Conservation (phyloP, 345 rosid species). For the Carallia pectinifolia region DNA sequence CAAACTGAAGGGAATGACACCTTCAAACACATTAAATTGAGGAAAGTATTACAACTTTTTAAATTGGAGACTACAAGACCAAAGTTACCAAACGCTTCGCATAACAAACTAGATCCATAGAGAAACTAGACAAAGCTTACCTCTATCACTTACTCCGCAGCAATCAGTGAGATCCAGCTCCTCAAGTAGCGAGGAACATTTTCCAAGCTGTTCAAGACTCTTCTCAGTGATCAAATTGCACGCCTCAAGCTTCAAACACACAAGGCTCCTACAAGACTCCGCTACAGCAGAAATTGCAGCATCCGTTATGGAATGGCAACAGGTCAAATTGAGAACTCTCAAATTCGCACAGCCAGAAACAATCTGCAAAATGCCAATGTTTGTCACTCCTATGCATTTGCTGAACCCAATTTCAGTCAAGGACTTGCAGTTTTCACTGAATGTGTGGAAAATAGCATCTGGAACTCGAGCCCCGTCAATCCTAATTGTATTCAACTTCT, state of each 20-base stretch:
- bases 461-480: constrained; percentile 67
- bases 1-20: constrained; percentile 1
- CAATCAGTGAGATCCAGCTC: constrained; percentile 95
- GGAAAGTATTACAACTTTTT: neutral
- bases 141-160: constrained; percentile 63
- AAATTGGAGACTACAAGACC: neutral
- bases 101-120: neutral
- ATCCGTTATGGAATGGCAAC: constrained; percentile 71
- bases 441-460: constrained; percentile 39
- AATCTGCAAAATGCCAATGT: constrained; percentile 54
- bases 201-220: constrained; percentile 69
- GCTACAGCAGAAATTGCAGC: constrained; percentile 70
- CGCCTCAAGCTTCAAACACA: constrained; percentile 71
- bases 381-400: constrained; percentile 66
- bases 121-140: constrained; percentile 26
- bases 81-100: neutral
- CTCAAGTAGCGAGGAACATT: constrained; percentile 50
- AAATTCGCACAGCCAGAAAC: constrained; percentile 58
- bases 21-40: no score
- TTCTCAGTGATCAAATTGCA: constrained; percentile 80
- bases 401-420: constrained; percentile 71
- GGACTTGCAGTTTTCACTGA: constrained; percentile 54
- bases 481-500: constrained; percentile 50
- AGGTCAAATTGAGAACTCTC: constrained; percentile 59
- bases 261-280: constrained; percentile 59